Base-by-base conservation (phyloP, 2,329 filamentous ascomycete species). In the Exophiala sideris region DNA sequence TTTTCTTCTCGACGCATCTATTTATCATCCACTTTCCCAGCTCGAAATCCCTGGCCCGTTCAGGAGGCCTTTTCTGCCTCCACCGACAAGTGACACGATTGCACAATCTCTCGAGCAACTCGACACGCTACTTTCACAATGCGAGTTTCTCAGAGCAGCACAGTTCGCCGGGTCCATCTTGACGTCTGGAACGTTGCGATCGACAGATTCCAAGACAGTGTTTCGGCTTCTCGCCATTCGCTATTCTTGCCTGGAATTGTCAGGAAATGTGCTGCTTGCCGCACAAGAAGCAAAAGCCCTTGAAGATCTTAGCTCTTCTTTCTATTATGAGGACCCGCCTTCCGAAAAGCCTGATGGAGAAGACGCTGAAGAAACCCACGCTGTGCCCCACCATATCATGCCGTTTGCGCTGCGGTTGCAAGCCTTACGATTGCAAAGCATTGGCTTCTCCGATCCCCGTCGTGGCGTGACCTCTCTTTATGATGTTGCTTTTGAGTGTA, bases 401-500 rank as follows among this genome's bases (percentile, higher is more conserved):
- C 92, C 92, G 0, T 99, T 94, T 91, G 81, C 87, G 39, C 78
- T 99, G 48, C 83, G 94, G 5, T 80, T 96, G 2, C 78, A 97
- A 12, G 85, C 87, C 5, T 87, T 96, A 7, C 82, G 91, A 1
- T 78, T 97, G 16, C 89, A 95, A 62, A 89, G 89, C 0, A 81
- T 96, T 42, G 90, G 89, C 1, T 95, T 94, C 60, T 86, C 86
- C 3, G 94, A 99, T 70, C 83, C 86, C 46, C 80, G 92, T 3
- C 81, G 91, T 57, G 88, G 89, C 3, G 86, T 99, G 53, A 92
- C 94, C 79, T 88, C 88, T 41, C 89, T 95, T 68, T 95, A 96
- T 67, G 91, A 96, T 59, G 79, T 97, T 2, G 91, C 86, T 0
- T 74, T 88, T 7, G 90, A 95, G 69, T 89, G 89, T 2, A 79